Conservation (phyloP, 257 asterid genomes). For the Solanum chmielewskii region DNA sequence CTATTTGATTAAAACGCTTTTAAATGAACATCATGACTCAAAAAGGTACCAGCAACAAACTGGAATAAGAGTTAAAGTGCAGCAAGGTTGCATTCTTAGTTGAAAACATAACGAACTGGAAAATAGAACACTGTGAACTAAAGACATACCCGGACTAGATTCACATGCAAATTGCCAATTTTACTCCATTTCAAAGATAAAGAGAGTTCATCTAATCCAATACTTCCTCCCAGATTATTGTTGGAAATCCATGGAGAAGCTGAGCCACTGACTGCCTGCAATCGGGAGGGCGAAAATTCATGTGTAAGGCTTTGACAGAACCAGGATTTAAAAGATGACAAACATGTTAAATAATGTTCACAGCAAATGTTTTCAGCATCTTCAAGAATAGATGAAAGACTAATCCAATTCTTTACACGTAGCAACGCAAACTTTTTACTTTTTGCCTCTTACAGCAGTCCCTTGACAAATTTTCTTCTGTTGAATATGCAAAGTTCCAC, state of each 20-base stretch:
- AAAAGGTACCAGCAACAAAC: not conserved
- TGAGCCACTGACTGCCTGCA: constrained; percentile 64
- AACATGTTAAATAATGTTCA: not conserved
- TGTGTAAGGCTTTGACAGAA: not conserved
- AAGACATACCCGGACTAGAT: constrained; percentile 59
- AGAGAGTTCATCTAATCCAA: constrained; percentile 46
- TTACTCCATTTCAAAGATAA: constrained; percentile 80
- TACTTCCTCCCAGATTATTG: constrained; percentile 43
- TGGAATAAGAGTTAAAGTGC: not conserved
- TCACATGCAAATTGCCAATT: constrained; percentile 69
- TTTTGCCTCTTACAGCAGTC: not conserved
- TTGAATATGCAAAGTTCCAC: not conserved
- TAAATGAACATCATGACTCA: not conserved
- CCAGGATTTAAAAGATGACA: not conserved
- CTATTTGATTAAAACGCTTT: not conserved
- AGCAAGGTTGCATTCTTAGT: not conserved
- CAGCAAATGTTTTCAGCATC: not conserved
- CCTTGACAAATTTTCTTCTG: not conserved
- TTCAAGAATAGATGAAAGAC: not conserved
- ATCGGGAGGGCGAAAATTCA: not conserved
- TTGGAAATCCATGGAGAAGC: constrained; percentile 45
- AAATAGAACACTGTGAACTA: not conserved
- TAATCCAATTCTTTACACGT: not conserved
- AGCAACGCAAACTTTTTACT: not conserved
- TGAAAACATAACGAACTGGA: not conserved